Evolutionary conservation across 495 filamentous ascomycete genomes (phyloP).

Genomic region (Aspergillus incahuasiensis): DNA sequence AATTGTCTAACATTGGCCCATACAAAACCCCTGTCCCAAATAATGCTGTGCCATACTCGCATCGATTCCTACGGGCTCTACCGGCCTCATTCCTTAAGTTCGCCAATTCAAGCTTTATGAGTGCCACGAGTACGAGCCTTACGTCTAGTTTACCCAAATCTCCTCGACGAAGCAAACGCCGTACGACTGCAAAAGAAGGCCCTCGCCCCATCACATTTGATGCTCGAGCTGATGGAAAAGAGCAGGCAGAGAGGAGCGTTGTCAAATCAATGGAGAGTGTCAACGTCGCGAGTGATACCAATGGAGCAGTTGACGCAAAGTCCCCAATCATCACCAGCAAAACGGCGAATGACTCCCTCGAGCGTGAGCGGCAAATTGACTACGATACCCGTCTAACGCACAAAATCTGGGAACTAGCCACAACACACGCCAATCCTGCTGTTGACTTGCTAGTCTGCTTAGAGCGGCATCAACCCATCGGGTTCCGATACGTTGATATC

Average conservation of each 20-base stretch:
- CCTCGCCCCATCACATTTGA: slow-evolving; percentile 22
- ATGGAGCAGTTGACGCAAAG: slow-evolving; percentile 15
- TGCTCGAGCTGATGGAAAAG: slow-evolving; percentile 36
- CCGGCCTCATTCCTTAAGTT: slow-evolving; percentile 90
- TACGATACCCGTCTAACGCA: slow-evolving; percentile 87
- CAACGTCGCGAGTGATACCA: slow-evolving; percentile 17
- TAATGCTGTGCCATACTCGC: slow-evolving; percentile 84
- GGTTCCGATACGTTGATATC: slow-evolving; percentile 96
- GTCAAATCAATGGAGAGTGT: slow-evolving; percentile 15
- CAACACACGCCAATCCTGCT: slow-evolving; percentile 86
- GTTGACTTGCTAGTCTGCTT: slow-evolving; percentile 90
- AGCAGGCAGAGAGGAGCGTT: slow-evolving; percentile 48
- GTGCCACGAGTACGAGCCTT: slow-evolving; percentile 82
- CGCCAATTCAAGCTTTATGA: slow-evolving; percentile 93
- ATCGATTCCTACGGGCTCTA: slow-evolving; percentile 83
- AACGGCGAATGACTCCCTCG: slow-evolving; percentile 29
- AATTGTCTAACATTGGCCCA: slow-evolving; percentile 79
- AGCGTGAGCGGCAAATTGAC: slow-evolving; percentile 63
- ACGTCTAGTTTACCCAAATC: slow-evolving; percentile 78
- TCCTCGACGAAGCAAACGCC: slow-evolving; percentile 59
- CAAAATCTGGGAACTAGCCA: slow-evolving; percentile 92
- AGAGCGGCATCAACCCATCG: slow-evolving; percentile 85
- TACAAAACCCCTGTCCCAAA: slow-evolving; percentile 68
- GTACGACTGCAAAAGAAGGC: slow-evolving; percentile 45
- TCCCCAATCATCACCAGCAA: neutral